Base-by-base conservation (phyloP, 106 monocot genomes). In the Dendrobium nobile region DNA sequence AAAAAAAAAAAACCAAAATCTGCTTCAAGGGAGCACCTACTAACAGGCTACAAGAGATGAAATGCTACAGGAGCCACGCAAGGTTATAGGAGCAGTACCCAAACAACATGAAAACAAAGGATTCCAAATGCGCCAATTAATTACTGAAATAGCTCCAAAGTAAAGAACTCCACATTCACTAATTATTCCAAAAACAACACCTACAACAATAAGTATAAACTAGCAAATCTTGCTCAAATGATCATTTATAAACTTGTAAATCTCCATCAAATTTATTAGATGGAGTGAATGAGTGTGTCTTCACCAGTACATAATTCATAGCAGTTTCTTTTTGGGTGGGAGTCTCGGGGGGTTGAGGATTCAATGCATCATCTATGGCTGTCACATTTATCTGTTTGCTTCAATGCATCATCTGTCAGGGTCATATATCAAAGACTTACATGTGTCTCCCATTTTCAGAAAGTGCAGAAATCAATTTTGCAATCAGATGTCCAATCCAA, bases 401-500 rank as follows among this genome's bases (percentile, higher is more conserved):
- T 8, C 28, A 44, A 44, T 41, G 74, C 74, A 74, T 74, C 26
- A 44, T 19, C 74, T 74, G 41, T 74, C 8, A 44, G 74, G 74
- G 22, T 74, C 74, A 42, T 43, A 74, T 74, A 42, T 44, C 18
- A 42, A n/a, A 74, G 16, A 20, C 5, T 74, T 4, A 42, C 13
- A 43, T 20, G 5, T 44, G n/a, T 79, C 43, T 13, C 54, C 33
- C 40, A 31, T 72, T 80, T 77, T 26, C 86, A 99, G 99, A 85
- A 68, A n/a, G 95, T 99, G 27, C 99, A 99, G 68, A 93, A 83
- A 82, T 83, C 79, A 41, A 67, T 99, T 11, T 75, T 89, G 78
- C 78, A 87, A 45, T 92, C 91, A 48, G 99, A 95, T 87, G 91
- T 99, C 5, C 99, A 99, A 80, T 91, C 99, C 73, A 99, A 99